Conservation (phyloP, 768 basidiomycete species). For the Trametes cingulata region DNA sequence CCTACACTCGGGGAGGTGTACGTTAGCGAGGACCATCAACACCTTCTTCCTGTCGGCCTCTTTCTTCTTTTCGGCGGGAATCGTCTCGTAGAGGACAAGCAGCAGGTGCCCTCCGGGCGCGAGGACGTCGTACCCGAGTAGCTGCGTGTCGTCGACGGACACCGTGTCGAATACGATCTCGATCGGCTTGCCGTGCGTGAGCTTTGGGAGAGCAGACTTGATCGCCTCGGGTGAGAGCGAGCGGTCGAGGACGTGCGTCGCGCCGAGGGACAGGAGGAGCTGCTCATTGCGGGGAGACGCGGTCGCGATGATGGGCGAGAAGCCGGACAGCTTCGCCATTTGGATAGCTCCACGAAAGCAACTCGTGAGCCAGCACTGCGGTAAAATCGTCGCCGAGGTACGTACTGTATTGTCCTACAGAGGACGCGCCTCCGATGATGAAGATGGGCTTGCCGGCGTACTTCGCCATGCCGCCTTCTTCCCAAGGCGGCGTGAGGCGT, state of each 20-base stretch:
- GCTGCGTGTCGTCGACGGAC: constrained; percentile 24
- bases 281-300: constrained; percentile 29
- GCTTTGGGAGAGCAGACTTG: constrained; percentile 4
- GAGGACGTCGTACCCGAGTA: constrained; percentile 21
- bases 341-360: constrained; percentile 24
- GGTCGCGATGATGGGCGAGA: constrained; percentile 34
- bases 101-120: constrained; percentile 22
- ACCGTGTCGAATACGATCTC: constrained; percentile 27
- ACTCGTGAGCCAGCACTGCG: too few species aligned
- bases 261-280: constrained; percentile 31
- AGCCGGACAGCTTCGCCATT: constrained; percentile 32
- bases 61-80: constrained; percentile 8
- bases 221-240: constrained; percentile 5
- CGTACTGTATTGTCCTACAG: constrained; percentile 31
- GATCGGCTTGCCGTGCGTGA: constrained; percentile 21
- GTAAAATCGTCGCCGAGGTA: neutral
- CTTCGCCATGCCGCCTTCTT: constrained; percentile 13
- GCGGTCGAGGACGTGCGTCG: constrained; percentile 34
- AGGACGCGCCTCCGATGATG: constrained; percentile 30
- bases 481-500: constrained; percentile 18
- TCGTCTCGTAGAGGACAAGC: constrained; percentile 14
- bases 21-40: constrained; percentile 12
- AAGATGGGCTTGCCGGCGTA: constrained; percentile 26
- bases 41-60: constrained; percentile 17
- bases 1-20: constrained; percentile 11